These are phyloP conservation scores for Mucor circinelloides DNA, from an alignment of 371 early-diverging fungal genomes.

Conservation along the genomic window DNA sequence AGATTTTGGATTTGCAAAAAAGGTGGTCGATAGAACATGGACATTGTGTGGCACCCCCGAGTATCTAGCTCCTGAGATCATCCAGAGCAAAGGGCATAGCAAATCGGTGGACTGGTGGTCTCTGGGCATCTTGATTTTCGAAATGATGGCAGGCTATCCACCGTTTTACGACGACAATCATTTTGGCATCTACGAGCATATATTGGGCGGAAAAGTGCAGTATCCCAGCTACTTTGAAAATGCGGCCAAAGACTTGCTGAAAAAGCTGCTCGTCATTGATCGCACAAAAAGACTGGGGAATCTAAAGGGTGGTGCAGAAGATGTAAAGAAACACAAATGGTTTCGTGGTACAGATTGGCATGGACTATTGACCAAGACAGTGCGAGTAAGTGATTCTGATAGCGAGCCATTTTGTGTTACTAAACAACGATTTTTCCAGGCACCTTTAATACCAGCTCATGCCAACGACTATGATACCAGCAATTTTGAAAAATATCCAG, in stretches of 20 bases:
- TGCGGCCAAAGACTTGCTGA: slow-evolving; percentile 77
- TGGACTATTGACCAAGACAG: slow-evolving; percentile 67
- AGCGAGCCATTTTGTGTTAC: slow-evolving; percentile 24
- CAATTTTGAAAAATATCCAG: slow-evolving; percentile 72
- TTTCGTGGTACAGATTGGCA: slow-evolving; percentile 87
- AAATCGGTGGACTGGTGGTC: slow-evolving; percentile 99
- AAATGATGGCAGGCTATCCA: slow-evolving; percentile 93
- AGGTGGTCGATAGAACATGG: slow-evolving; percentile 80
- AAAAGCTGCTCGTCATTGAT: slow-evolving; percentile 77
- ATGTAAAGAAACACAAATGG: slow-evolving; percentile 88
- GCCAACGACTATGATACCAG: slow-evolving; percentile 67
- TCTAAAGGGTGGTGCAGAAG: slow-evolving; percentile 41
- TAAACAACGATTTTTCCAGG: slow-evolving; percentile 53
- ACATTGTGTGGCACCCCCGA: slow-evolving; percentile 99
- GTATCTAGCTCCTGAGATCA: slow-evolving; percentile 98
- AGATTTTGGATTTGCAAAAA: slow-evolving; percentile 99
- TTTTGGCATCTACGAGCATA: slow-evolving; percentile 85
- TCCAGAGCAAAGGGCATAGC: slow-evolving; percentile 96
- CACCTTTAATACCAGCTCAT: slow-evolving; percentile 65
- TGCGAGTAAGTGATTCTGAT: slow-evolving; percentile 56
- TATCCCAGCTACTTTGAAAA: slow-evolving; percentile 81
- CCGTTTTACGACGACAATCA: slow-evolving; percentile 97
- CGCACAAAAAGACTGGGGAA: slow-evolving; percentile 79
- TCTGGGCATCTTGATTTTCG: slow-evolving; percentile 95
- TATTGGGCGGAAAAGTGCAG: slow-evolving; percentile 71